phyloP scores from a whole-genome alignment of 768 basidiomycete genomes.

The Serendipita sp. region DNA sequence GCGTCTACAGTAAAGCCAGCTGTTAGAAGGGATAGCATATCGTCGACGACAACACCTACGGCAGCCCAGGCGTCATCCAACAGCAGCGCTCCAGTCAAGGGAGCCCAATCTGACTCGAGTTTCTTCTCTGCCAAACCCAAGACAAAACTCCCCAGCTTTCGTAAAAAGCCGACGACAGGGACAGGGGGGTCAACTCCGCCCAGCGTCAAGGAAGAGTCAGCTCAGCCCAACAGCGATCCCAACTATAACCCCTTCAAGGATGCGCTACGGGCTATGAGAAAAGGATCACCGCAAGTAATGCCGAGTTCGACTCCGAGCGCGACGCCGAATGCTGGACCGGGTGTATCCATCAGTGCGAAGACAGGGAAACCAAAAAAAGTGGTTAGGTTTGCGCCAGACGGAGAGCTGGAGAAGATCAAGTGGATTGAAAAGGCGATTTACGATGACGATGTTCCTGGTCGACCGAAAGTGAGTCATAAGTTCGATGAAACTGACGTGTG shows the following conservation, averaged over 20 bases:
- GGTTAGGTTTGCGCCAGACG: constrained; percentile 65
- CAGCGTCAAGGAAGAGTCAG: constrained; percentile 1
- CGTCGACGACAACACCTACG: neutral
- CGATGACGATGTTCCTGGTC: constrained; percentile 51
- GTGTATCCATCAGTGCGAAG: constrained; percentile 11
- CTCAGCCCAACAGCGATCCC: neutral
- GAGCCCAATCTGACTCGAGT: constrained; percentile 70
- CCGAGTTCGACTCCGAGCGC: constrained; percentile 14
- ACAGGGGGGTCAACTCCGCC: constrained; percentile 57
- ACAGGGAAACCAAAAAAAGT: constrained; percentile 54
- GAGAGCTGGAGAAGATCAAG: constrained; percentile 55
- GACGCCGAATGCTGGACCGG: constrained; percentile 15
- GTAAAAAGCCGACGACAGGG: constrained; percentile 38
- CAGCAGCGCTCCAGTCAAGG: constrained; percentile 30
- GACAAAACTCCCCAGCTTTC: constrained; percentile 71
- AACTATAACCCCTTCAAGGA: constrained; percentile 62
- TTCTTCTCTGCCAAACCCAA: constrained; percentile 73
- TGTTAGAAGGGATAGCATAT: constrained; percentile 23
- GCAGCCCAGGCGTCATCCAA: constrained; percentile 8
- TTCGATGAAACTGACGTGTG: neutral
- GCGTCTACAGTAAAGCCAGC: constrained; percentile 21
- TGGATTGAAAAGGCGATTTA: constrained; percentile 76
- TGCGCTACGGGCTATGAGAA: constrained; percentile 58
- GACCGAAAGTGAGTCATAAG: neutral
- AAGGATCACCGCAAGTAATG: constrained; percentile 47